Evolutionary conservation across 2,329 filamentous ascomycete species (phyloP), one percentile per base, ranked within the genome.

Genomic region (Colletotrichum sp.): DNA sequence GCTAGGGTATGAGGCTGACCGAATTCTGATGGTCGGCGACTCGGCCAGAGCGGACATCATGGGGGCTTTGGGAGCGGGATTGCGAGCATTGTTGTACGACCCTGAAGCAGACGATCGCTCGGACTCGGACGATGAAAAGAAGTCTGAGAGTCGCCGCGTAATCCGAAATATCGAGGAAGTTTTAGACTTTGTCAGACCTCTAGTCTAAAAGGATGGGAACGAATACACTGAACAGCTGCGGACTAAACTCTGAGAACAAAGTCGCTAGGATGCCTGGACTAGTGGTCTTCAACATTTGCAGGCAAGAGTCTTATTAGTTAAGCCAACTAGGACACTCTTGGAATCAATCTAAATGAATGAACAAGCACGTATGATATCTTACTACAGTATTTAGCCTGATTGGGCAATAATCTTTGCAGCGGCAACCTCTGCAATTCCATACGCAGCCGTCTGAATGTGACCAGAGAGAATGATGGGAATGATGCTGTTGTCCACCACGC

Each of bases 391-490:
- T 1, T 3, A 39, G 6, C 22, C 16, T 88, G 95, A 15, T 95
- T 39, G 19, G 8, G 67, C 44, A 67, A 57, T 74, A n/a, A 77
- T 75, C 16, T 71, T 77, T 5, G 36, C 34, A 73, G 82, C 72
- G 3, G 72, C 75, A 74, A 86, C 88, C 79, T 89, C 88, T 22
- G 80, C 87, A 71, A 88, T 80, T 82, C 86, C 87, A 76, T 89
- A 89, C 5, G 88, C 86, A 4, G 84, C 83, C 72, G 86, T 87
- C 78, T 89, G 87, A 27, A 87, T 87, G 4, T 87, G 82, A 16
- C 71, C 85, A 86, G 78, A 87, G 83, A 22, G 85, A 83, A 79
- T 86, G 85, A 87, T 82, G 6, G 86, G 86, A 39, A 88, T 82
- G 15, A 87, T 78, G 8, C 83, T 85, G 2, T 86, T 86, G 79